Percentiles rank a stretch among this genome's conserved stretches.
These are phyloP conservation scores for Aspergillus flavus DNA, from an alignment of 2,329 filamentous ascomycete genomes.

Conservation along the genomic window DNA sequence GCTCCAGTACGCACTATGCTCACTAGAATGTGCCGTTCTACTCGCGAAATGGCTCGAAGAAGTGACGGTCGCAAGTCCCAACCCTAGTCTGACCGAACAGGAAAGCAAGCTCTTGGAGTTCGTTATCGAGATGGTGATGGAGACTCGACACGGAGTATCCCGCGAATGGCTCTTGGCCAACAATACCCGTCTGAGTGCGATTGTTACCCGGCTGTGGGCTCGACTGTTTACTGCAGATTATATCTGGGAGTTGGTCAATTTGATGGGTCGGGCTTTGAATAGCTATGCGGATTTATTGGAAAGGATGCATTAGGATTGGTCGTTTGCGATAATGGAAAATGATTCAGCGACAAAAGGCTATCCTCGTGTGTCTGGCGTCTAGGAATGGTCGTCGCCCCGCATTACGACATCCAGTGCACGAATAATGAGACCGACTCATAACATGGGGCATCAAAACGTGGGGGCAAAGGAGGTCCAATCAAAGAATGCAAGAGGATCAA, in stretches of 20 bases:
- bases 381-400: not conserved
- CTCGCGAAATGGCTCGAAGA: constrained; percentile 51
- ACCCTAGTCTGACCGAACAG: constrained; percentile 34
- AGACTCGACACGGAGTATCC: constrained; percentile 34
- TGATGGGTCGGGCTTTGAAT: constrained; percentile 38
- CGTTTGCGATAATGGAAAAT: not conserved
- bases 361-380: too few relatives aligned
- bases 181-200: constrained; percentile 35
- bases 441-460: not conserved
- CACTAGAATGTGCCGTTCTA: constrained; percentile 58
- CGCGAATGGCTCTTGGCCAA: constrained; percentile 36
- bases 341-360: too few relatives aligned
- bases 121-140: constrained; percentile 41
- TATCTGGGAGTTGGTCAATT: constrained; percentile 40
- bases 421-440: not conserved
- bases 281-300: constrained; percentile 37
- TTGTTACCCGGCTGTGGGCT: constrained; percentile 37
- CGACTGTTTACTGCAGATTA: constrained; percentile 39
- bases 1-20: constrained; percentile 58
- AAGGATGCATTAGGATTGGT: not conserved
- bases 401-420: not conserved
- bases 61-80: constrained; percentile 29
- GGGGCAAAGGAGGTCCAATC: not conserved
- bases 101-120: constrained; percentile 37
- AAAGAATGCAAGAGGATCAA: constrained; percentile 1